A percentile compares a stretch with the other conserved stretches of the same genome.
These are phyloP conservation scores for Puccinia hordei DNA, from an alignment of 1,284 basidiomycete species.

Conservation along the genomic window DNA sequence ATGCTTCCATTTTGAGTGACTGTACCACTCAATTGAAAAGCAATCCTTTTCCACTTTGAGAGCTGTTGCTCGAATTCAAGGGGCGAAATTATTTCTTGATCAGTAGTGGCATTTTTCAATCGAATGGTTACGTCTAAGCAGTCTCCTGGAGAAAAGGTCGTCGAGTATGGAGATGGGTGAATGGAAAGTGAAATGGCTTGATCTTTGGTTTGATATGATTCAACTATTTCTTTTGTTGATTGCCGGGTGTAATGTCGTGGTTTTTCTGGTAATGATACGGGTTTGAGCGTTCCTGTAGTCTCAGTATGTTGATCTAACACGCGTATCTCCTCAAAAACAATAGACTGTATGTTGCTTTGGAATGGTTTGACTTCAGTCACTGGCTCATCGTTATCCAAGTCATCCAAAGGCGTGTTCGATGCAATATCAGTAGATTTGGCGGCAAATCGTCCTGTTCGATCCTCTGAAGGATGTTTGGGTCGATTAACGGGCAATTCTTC, in stretches of 20 bases:
- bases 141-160: conserved; percentile 18
- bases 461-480: conserved; percentile 28
- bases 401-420: conserved; percentile 1
- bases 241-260: neutral
- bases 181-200: conserved; percentile 15
- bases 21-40: conserved; percentile 5
- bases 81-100: neutral
- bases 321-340: conserved; percentile 1
- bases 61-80: conserved; percentile 27
- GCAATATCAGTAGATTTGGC: neutral
- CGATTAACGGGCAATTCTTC: conserved; percentile 29
- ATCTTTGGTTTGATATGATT: conserved; percentile 8
- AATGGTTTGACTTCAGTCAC: neutral
- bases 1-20: conserved; percentile 13
- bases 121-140: neutral
- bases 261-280: neutral
- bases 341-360: conserved; percentile 16
- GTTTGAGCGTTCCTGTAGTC: neutral
- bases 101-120: neutral
- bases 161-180: conserved; percentile 16
- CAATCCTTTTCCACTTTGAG: conserved; percentile 19
- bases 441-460: conserved; percentile 17
- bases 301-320: neutral
- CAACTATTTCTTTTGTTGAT: neutral
- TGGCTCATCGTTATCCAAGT: neutral